These are phyloP conservation scores for Boletus sensibilis DNA, from an alignment of 768 basidiomycete species.

Conservation along the genomic window DNA sequence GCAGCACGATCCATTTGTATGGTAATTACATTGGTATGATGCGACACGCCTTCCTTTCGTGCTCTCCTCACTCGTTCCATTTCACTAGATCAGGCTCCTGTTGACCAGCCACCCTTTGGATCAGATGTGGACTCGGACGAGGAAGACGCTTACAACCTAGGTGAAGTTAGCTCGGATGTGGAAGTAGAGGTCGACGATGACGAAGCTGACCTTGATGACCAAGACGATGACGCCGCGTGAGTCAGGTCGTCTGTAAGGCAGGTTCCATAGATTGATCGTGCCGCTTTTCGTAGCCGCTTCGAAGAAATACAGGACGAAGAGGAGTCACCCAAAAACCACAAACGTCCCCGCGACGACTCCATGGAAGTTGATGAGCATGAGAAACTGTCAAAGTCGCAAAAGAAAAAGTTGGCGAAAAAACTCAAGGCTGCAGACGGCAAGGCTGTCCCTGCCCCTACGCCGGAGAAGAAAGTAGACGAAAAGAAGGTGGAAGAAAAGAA, in stretches of 20 bases:
- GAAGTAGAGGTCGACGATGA: constrained; percentile 71
- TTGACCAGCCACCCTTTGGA: constrained; percentile 50
- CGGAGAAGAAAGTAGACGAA: constrained; percentile 30
- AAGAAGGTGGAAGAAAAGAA: constrained; percentile 51
- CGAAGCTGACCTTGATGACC: constrained; percentile 56
- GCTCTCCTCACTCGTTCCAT: background rate
- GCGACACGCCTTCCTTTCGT: background rate
- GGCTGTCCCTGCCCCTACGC: constrained; percentile 34
- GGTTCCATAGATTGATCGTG: background rate
- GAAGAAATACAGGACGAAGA: constrained; percentile 59
- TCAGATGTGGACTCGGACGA: constrained; percentile 52
- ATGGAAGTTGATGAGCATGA: constrained; percentile 39
- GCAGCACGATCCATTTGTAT: constrained; percentile 70
- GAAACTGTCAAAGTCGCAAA: constrained; percentile 51
- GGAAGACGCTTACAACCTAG: constrained; percentile 58
- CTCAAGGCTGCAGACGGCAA: constrained; percentile 59
- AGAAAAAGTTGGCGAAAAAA: constrained; percentile 69
- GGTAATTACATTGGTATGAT: constrained; percentile 79
- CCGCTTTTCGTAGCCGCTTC: constrained; percentile 48
- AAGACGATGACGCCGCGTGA: constrained; percentile 40
- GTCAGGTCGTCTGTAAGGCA: constrained; percentile 25
- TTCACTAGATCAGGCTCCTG: constrained; percentile 49
- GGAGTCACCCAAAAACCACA: constrained; percentile 44
- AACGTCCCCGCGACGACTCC: constrained; percentile 70
- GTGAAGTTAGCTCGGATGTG: constrained; percentile 80